Evolutionary conservation across 1,284 basidiomycete species (phyloP).

Genomic region (Irpex rosettiformis): DNA sequence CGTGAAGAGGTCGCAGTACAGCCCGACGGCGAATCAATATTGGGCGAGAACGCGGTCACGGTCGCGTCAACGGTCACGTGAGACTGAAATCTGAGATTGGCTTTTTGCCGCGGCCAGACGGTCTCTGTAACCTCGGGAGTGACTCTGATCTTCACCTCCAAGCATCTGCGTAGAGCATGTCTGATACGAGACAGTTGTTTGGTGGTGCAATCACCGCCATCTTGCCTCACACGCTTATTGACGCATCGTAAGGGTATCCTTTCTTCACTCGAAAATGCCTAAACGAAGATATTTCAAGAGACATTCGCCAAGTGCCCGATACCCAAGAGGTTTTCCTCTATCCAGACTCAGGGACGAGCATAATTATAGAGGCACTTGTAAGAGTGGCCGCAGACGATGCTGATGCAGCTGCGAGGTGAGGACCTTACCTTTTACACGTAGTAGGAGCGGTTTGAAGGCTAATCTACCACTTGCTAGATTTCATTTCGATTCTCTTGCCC

Average conservation of each 20-base stretch:
- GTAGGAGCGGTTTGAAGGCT: background rate
- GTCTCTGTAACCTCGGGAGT: too few species aligned
- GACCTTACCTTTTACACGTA: background rate
- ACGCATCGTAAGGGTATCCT: conserved; percentile 75
- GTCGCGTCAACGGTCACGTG: conserved; percentile 11
- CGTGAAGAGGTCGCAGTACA: conserved; percentile 1
- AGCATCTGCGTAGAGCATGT: background rate
- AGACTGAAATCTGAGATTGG: background rate
- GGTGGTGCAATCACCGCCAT: conserved; percentile 79
- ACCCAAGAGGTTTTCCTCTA: conserved; percentile 93
- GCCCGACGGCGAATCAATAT: conserved; percentile 7
- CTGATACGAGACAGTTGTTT: conserved; percentile 46
- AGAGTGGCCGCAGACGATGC: conserved; percentile 58
- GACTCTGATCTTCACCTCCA: too few species aligned
- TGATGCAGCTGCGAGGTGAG: conserved; percentile 67
- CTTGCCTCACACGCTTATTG: conserved; percentile 62
- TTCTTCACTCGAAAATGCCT: background rate
- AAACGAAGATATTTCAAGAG: conserved; percentile 41
- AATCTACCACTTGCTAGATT: conserved; percentile 49
- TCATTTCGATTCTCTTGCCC: conserved; percentile 89
- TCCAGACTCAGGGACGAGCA: conserved; percentile 64
- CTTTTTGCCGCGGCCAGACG: background rate
- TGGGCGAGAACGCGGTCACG: background rate
- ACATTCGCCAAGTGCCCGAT: conserved; percentile 92
- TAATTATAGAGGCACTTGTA: conserved; percentile 86